These are phyloP conservation scores for Botrytis fabae DNA, from an alignment of 2,329 filamentous ascomycete genomes.

Conservation along the genomic window DNA sequence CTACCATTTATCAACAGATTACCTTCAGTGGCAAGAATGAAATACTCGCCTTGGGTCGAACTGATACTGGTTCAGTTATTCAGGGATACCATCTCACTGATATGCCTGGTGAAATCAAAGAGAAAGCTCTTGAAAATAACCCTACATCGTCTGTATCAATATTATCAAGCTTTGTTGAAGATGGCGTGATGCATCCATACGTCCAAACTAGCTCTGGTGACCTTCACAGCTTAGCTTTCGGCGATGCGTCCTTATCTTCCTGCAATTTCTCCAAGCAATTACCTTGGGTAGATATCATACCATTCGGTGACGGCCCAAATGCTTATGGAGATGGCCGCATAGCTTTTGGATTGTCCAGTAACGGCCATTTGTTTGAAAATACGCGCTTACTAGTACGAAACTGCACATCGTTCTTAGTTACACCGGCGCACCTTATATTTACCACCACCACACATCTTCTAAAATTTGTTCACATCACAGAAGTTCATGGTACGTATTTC, in stretches of 20 bases:
- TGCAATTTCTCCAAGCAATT: conserved; percentile 39
- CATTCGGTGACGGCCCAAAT: conserved; percentile 27
- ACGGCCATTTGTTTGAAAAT: conserved; percentile 78
- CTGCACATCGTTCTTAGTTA: conserved; percentile 87
- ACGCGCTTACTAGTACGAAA: conserved; percentile 74
- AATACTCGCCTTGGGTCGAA: conserved; percentile 31
- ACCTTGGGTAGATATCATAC: conserved; percentile 41
- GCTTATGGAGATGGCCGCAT: conserved; percentile 32
- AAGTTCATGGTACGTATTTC: conserved; percentile 56
- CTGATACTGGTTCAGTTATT: conserved; percentile 27
- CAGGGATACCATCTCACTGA: conserved; percentile 35
- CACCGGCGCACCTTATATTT: conserved; percentile 79
- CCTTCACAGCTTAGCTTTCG: conserved; percentile 36
- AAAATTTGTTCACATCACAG: conserved; percentile 85
- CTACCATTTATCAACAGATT: conserved; percentile 35
- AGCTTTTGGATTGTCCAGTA: conserved; percentile 64
- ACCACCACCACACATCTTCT: conserved; percentile 91
- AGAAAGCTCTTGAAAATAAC: conserved; percentile 23
- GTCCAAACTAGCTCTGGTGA: conserved; percentile 36
- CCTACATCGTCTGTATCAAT: conserved; percentile 29
- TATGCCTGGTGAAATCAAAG: conserved; percentile 36
- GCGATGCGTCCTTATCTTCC: conserved; percentile 32
- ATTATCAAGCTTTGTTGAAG: conserved; percentile 35
- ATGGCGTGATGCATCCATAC: conserved; percentile 33
- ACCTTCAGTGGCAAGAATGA: conserved; percentile 33